Evolutionary conservation across 1,284 basidiomycete species (phyloP).

Genomic region (Rhodotorula mucilaginosa): DNA sequence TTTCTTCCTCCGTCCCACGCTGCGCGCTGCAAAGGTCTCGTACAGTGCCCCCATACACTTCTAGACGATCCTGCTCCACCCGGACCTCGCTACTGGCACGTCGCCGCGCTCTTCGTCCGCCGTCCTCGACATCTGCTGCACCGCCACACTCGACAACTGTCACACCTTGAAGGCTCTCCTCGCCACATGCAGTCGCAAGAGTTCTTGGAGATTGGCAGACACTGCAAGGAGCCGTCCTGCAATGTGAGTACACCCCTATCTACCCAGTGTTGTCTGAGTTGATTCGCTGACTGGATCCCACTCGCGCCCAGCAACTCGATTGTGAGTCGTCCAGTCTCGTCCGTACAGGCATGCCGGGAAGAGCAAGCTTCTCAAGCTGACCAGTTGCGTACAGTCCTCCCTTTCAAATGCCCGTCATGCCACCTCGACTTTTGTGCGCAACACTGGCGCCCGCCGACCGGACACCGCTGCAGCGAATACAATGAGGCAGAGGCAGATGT

Average conservation of each 20-base stretch:
- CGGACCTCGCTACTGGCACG: too few relatives aligned
- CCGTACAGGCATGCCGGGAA: too few relatives aligned
- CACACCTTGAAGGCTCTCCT: not conserved
- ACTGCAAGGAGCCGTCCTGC: slow-evolving; percentile 30
- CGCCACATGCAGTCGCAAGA: slow-evolving; percentile 7
- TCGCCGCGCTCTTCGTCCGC: too few relatives aligned
- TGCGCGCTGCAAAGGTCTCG: too few relatives aligned
- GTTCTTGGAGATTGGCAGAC: slow-evolving; percentile 32
- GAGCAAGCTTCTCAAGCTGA: not conserved
- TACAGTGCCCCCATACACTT: not conserved
- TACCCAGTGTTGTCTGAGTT: not conserved
- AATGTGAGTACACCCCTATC: not conserved
- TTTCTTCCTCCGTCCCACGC: not conserved
- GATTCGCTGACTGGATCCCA: not conserved
- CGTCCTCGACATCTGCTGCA: too few relatives aligned
- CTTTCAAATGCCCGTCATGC: slow-evolving; percentile 35
- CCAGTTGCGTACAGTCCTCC: slow-evolving; percentile 12
- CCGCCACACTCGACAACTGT: too few relatives aligned
- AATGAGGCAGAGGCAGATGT: slow-evolving; percentile 24
- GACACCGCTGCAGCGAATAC: slow-evolving; percentile 22
- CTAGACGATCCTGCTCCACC: not conserved
- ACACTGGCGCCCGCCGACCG: slow-evolving; percentile 30
- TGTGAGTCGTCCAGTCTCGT: not conserved
- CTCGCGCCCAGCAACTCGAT: slow-evolving; percentile 15
- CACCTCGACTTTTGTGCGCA: slow-evolving; percentile 16